Base-by-base conservation (phyloP, 495 filamentous ascomycete genomes). In the Aspergillus affinis region DNA sequence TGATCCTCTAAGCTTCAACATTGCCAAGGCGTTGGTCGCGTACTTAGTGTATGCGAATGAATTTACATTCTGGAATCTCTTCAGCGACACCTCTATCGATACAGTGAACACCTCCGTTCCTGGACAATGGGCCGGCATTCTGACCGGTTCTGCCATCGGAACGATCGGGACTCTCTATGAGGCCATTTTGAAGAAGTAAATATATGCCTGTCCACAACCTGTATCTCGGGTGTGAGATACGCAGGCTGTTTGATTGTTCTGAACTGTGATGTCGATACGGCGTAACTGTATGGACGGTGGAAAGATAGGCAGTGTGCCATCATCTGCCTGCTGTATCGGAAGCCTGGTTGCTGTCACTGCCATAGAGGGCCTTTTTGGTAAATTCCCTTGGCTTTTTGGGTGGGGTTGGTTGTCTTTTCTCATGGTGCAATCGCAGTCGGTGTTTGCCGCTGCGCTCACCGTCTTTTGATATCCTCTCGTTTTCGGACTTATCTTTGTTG, bases 1-100 rank as follows among this genome's bases (percentile, higher is more conserved):
- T 59, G 94, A 98, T 69, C 93, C 93, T 20, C 75, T 97, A 60
- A 88, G 86, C 57, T 98, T 93, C 72, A 94, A 92, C 73, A 85
- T 97, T 54, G 85, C 84, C 65, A 96, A 95, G 79, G 92, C 87
- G 0, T 61, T 97, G 58, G 68, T 91, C 47, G 85, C 89, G 9
- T 95, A 89, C 69, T 75, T 91, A 5, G 86, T 96, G 9, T 96
- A 93, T 65, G 84, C 81, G 20, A 83, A 87, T 59, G 82, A 81
- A n/a, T 84, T 86, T 59, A 83, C 80, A 19, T 88, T 90, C 63
- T 82, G 83, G 63, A 87, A 86, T 17, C 63, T 86, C 30, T 82
- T 89, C 54, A 79, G 81, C 61, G 69, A 78, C 6, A 76, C 76
- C 17, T 79, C 84, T 7, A 80, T 93, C 7, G 74, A 73, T 6